phyloP scores from a whole-genome alignment of 768 basidiomycete genomes.

The Lactarius sanguifluus region DNA sequence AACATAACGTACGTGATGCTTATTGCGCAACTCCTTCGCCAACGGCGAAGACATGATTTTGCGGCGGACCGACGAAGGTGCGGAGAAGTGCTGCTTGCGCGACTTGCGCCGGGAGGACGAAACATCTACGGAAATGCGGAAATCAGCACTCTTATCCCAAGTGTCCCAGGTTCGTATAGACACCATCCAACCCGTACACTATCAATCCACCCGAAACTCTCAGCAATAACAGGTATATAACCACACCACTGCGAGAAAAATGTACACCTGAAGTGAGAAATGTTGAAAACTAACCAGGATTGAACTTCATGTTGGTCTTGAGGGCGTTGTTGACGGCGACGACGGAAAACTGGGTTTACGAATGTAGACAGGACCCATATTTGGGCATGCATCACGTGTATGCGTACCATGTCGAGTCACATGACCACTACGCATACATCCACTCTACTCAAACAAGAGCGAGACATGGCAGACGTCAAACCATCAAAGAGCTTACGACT shows the following conservation, averaged over 20 bases:
- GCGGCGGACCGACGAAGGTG: conserved; percentile 91
- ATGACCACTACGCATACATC: conserved; percentile 1
- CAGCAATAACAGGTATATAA: conserved; percentile 34
- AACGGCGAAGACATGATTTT: conserved; percentile 98
- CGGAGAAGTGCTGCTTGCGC: conserved; percentile 96
- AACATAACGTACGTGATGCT: conserved; percentile 72
- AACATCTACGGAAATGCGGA: conserved; percentile 53
- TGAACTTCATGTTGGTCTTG: conserved; percentile 78
- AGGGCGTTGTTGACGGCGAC: conserved; percentile 52
- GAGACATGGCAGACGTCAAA: conserved; percentile 39
- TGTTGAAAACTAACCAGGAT: conserved; percentile 64
- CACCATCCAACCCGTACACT: conserved; percentile 31
- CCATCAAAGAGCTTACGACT: conserved; percentile 47
- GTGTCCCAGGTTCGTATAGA: conserved; percentile 4
- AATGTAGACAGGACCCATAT: conserved; percentile 16
- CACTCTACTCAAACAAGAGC: conserved; percentile 31
- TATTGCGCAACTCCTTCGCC: conserved; percentile 89
- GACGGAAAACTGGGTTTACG: conserved; percentile 34
- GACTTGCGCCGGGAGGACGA: conserved; percentile 96
- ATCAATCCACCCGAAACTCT: conserved; percentile 54
- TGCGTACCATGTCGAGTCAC: neutral
- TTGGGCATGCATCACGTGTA: conserved; percentile 28
- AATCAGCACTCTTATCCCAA: conserved; percentile 37
- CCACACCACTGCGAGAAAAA: conserved; percentile 29
- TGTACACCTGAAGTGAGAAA: conserved; percentile 29